These are phyloP conservation scores for Talaromyces piceae DNA, from an alignment of 2,329 filamentous ascomycete genomes.

Conservation along the genomic window DNA sequence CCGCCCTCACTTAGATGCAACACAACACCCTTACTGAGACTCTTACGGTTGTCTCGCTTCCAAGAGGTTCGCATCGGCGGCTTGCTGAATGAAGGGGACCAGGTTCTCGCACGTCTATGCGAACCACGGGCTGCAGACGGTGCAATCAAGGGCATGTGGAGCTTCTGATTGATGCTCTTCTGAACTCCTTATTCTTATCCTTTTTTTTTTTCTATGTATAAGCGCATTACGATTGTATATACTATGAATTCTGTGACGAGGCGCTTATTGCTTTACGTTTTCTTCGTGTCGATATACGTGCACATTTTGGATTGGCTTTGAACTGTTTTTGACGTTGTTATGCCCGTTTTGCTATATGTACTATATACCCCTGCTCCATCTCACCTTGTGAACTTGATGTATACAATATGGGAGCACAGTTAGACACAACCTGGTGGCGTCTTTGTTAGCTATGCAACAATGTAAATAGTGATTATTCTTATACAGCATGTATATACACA, in stretches of 20 bases:
- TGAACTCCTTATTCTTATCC: constrained; percentile 3
- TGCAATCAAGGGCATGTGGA: constrained; percentile 18
- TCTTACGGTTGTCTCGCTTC: constrained; percentile 21
- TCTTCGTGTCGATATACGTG: constrained; percentile 9
- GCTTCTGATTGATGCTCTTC: constrained; percentile 15
- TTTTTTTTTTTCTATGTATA: constrained; percentile 1
- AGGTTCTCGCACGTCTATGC: constrained; percentile 23
- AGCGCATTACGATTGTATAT: constrained; percentile 6
- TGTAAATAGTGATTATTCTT: not conserved
- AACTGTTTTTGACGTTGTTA: constrained; percentile 10
- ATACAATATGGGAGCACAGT: not conserved
- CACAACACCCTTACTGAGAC: constrained; percentile 23
- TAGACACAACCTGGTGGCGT: not conserved
- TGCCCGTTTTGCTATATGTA: constrained; percentile 1
- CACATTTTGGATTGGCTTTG: constrained; percentile 15
- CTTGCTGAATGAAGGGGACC: constrained; percentile 28
- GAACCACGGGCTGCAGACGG: constrained; percentile 14
- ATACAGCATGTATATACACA: no score
- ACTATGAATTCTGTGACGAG: constrained; percentile 1
- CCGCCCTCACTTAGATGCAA: constrained; percentile 16
- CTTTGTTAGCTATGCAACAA: not conserved
- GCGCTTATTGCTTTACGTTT: constrained; percentile 12
- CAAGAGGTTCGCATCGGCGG: constrained; percentile 21
- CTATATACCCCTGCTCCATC: constrained; percentile 5
- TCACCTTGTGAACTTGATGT: not conserved